These are phyloP conservation scores for Leptomonas pyrrhocoris DNA, from an alignment of 208 protist species.

Conservation along the genomic window DNA sequence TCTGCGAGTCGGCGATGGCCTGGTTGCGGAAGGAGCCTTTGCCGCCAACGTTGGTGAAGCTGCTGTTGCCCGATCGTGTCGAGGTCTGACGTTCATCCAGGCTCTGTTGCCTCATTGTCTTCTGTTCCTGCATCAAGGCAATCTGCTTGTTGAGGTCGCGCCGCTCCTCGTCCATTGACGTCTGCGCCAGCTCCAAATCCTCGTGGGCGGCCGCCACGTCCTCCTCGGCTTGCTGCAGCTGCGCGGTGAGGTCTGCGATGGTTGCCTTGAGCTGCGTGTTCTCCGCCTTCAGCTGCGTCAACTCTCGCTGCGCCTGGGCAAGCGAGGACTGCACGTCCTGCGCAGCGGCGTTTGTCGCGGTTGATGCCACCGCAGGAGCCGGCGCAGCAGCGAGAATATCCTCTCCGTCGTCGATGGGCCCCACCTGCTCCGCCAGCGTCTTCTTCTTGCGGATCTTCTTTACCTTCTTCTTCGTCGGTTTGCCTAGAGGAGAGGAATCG, in stretches of 20 bases:
- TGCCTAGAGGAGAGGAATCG: constrained; percentile 6
- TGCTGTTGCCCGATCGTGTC: constrained; percentile 7
- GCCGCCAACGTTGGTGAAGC: constrained; percentile 6
- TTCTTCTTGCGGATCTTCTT: constrained; percentile 64
- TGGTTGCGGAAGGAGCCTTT: constrained; percentile 25
- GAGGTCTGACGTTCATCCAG: constrained; percentile 11
- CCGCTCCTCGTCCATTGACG: constrained; percentile 35
- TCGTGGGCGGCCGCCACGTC: constrained; percentile 41
- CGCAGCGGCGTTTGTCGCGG: background rate
- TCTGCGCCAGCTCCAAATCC: constrained; percentile 29
- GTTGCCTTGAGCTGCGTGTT: constrained; percentile 61
- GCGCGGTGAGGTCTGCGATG: constrained; percentile 46
- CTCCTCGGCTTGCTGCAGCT: constrained; percentile 48
- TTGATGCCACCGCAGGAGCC: constrained; percentile 3
- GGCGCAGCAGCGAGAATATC: constrained; percentile 27
- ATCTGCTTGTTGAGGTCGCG: constrained; percentile 49
- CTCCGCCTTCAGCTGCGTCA: constrained; percentile 47
- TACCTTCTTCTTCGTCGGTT: constrained; percentile 42
- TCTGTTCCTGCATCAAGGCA: constrained; percentile 24
- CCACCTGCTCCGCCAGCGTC: constrained; percentile 51
- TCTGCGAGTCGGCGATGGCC: constrained; percentile 36
- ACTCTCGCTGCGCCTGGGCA: constrained; percentile 32
- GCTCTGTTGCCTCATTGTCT: background rate
- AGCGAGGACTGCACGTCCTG: constrained; percentile 18
- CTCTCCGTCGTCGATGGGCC: constrained; percentile 31